phyloP scores from a whole-genome alignment of 495 filamentous ascomycete species.

The Sporormia fimetaria region DNA sequence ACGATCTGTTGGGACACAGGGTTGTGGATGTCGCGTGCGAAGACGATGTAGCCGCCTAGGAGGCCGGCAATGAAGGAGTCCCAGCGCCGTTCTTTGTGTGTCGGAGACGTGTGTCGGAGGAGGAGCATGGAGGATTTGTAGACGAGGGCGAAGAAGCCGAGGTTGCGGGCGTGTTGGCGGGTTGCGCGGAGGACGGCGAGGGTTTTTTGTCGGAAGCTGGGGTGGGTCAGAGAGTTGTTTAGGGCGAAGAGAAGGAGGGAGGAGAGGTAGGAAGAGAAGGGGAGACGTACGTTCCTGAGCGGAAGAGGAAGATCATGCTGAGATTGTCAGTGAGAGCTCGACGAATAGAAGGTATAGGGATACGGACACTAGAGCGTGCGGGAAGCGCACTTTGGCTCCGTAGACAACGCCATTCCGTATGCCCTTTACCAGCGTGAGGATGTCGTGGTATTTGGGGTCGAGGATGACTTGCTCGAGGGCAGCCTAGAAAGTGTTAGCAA shows the following conservation, averaged over 20 bases:
- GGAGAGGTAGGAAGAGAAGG: slow-evolving; percentile 6
- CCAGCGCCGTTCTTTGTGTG: slow-evolving; percentile 54
- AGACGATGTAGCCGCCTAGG: slow-evolving; percentile 83
- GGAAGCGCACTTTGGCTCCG: slow-evolving; percentile 95
- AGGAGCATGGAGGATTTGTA: slow-evolving; percentile 74
- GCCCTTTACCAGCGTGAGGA: slow-evolving; percentile 75
- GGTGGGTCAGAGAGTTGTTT: not conserved
- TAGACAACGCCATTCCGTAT: slow-evolving; percentile 95
- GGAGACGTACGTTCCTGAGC: slow-evolving; percentile 62
- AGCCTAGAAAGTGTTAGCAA: slow-evolving; percentile 11
- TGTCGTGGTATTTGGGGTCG: slow-evolving; percentile 69
- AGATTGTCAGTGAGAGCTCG: slow-evolving; percentile 5
- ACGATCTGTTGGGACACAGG: slow-evolving; percentile 95
- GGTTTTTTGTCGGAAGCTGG: slow-evolving; percentile 64
- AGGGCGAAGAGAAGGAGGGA: not conserved
- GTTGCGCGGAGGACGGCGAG: slow-evolving; percentile 74
- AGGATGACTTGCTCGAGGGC: slow-evolving; percentile 57
- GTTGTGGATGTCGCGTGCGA: slow-evolving; percentile 68
- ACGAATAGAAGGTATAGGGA: not conserved
- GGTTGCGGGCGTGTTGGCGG: slow-evolving; percentile 78
- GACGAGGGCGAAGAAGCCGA: slow-evolving; percentile 76
- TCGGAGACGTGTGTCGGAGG: slow-evolving; percentile 50
- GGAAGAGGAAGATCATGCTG: slow-evolving; percentile 91
- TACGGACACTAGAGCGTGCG: slow-evolving; percentile 81
- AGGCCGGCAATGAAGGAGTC: slow-evolving; percentile 86